phyloP scores from a whole-genome alignment of 495 filamentous ascomycete genomes.

The Glonium stellatum region DNA sequence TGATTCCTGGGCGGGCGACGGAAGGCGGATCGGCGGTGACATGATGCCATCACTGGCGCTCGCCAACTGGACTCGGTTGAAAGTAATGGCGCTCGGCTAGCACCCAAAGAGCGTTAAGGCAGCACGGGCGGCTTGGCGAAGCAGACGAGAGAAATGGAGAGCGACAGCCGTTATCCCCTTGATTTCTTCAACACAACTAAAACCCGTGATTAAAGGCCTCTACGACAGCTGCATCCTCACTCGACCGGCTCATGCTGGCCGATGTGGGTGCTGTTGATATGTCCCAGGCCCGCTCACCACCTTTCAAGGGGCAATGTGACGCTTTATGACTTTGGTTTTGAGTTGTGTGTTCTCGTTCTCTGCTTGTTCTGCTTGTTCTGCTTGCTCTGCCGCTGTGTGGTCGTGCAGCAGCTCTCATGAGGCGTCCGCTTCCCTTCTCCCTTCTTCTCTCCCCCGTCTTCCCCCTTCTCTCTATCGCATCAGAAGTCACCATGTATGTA shows the following conservation, averaged over 20 bases:
- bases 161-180: slow-evolving; percentile 5
- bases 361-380: not conserved
- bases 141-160: too few relatives aligned
- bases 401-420: too few relatives aligned
- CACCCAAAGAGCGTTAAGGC: too few relatives aligned
- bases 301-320: slow-evolving; percentile 42
- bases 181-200: slow-evolving; percentile 41
- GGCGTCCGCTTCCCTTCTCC: not conserved
- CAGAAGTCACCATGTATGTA: too few relatives aligned
- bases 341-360: slow-evolving; percentile 27
- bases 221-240: slow-evolving; percentile 39
- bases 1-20: not conserved
- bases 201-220: slow-evolving; percentile 45
- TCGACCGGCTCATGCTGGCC: slow-evolving; percentile 27
- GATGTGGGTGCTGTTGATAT: slow-evolving; percentile 46
- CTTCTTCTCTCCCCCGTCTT: not conserved
- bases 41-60: not conserved
- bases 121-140: too few relatives aligned
- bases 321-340: slow-evolving; percentile 41
- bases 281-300: slow-evolving; percentile 42
- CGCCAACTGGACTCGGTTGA: too few relatives aligned
- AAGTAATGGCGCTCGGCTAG: not conserved
- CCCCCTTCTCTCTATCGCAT: not conserved
- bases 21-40: not conserved
- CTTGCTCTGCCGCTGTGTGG: not conserved